These are phyloP conservation scores for Amanita fuliginea DNA, from an alignment of 768 basidiomycete species.

Conservation along the genomic window DNA sequence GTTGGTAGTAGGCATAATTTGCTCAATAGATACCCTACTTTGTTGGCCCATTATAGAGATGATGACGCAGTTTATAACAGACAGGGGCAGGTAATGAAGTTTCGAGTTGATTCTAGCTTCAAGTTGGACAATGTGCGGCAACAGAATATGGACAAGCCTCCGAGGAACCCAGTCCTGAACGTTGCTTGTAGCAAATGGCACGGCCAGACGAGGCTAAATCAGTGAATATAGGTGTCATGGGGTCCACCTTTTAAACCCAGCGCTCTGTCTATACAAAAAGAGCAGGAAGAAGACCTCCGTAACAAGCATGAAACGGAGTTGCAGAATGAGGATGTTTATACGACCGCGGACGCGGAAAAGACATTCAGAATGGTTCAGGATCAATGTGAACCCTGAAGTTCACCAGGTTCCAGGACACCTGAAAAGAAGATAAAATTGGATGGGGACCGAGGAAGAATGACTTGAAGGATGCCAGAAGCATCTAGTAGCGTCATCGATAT, in stretches of 20 bases:
- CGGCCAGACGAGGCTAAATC: not conserved
- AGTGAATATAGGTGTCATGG: not conserved
- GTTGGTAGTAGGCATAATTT: not conserved
- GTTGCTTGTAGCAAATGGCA: not conserved
- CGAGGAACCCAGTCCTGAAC: not conserved
- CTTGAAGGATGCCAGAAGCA: not conserved
- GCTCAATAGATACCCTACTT: slow-evolving; percentile 4
- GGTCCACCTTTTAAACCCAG: not conserved
- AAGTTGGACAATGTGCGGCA: not conserved
- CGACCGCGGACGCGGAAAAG: not conserved
- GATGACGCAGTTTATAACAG: not conserved
- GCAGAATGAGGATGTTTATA: not conserved
- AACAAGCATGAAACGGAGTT: not conserved
- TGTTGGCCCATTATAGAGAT: not conserved
- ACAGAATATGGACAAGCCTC: not conserved
- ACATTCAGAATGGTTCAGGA: not conserved
- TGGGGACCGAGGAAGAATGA: not conserved
- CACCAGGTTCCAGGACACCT: not conserved
- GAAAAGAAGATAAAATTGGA: not conserved
- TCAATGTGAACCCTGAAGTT: not conserved
- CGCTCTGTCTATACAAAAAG: not conserved
- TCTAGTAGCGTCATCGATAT: not conserved
- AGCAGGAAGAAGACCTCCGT: not conserved
- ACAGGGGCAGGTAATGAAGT: not conserved
- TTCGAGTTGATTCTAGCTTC: not conserved